Conservation (phyloP, 2,329 filamentous ascomycete species). For the Leptographium wingfieldii region DNA sequence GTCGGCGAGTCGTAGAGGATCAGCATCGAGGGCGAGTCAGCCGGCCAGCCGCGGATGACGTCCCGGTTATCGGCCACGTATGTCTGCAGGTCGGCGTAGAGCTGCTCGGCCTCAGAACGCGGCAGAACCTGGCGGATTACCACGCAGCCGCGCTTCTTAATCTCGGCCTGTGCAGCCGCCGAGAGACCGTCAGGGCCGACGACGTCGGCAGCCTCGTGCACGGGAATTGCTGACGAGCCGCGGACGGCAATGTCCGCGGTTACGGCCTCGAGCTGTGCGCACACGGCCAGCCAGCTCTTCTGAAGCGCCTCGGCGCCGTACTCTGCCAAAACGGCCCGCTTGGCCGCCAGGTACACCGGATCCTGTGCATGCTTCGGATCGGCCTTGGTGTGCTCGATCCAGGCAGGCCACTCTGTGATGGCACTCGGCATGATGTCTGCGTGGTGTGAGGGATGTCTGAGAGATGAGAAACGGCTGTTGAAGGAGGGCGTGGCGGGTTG, state of each 20-base stretch:
- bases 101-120: neutral
- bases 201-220: neutral
- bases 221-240: slow-evolving; percentile 19
- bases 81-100: neutral
- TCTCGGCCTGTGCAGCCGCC: slow-evolving; percentile 2
- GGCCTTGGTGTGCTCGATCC: neutral
- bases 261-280: slow-evolving; percentile 21
- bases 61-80: neutral
- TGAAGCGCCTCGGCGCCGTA: slow-evolving; percentile 23
- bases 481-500: too few species aligned
- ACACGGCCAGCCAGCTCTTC: slow-evolving; percentile 26
- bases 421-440: neutral
- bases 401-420: neutral
- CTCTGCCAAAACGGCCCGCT: slow-evolving; percentile 22
- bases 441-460: neutral
- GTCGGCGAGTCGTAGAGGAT: slow-evolving; percentile 26
- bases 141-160: slow-evolving; percentile 5
- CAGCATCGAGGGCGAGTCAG: slow-evolving; percentile 24
- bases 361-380: neutral
- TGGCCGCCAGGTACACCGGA: slow-evolving; percentile 8
- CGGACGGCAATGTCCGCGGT: slow-evolving; percentile 24
- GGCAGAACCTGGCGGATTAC: neutral
- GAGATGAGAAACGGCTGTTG: neutral
- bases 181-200: neutral
- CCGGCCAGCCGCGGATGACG: slow-evolving; percentile 20